These are phyloP conservation scores for Pinguiococcus pyrenoidosus DNA, from an alignment of 108 stramenopile species.

Conservation along the genomic window DNA sequence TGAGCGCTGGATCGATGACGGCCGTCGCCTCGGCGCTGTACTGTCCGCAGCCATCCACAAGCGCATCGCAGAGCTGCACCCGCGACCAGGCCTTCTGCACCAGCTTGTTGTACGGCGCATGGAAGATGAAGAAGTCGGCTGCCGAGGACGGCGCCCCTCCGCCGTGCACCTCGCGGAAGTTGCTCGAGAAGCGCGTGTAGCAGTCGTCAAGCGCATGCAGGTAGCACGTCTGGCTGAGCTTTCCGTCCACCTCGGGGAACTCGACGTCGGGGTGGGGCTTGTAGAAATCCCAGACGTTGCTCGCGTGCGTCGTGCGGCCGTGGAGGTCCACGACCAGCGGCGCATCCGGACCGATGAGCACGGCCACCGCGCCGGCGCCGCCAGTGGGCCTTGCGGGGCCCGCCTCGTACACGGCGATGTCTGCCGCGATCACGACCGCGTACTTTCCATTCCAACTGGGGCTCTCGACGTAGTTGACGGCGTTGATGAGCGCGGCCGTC, in stretches of 20 bases:
- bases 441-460: conserved; percentile 86
- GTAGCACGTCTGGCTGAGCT: conserved; percentile 80
- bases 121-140: conserved; percentile 80
- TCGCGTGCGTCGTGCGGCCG: conserved; percentile 69
- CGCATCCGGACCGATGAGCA: conserved; percentile 80
- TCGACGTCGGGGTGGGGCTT: conserved; percentile 83
- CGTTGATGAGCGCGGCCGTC: conserved; percentile 86
- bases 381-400: conserved; percentile 91
- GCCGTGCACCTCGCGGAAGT: conserved; percentile 32
- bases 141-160: conserved; percentile 20
- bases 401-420: conserved; percentile 56
- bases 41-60: conserved; percentile 35
- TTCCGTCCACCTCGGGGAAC: conserved; percentile 91
- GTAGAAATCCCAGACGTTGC: conserved; percentile 92
- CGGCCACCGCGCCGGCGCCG: conserved; percentile 86
- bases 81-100: conserved; percentile 86
- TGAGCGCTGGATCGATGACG: conserved; percentile 40
- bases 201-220: conserved; percentile 80
- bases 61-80: conserved; percentile 68
- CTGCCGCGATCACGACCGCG: conserved; percentile 83
- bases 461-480: conserved; percentile 73
- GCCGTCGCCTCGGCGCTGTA: background rate
- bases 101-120: conserved; percentile 96
- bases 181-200: conserved; percentile 61
- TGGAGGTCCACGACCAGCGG: conserved; percentile 59